A percentile compares a stretch with the other conserved stretches of the same genome.
These are phyloP conservation scores for Phytophthora citricola DNA, from an alignment of 352 stramenopile species.

Conservation along the genomic window DNA sequence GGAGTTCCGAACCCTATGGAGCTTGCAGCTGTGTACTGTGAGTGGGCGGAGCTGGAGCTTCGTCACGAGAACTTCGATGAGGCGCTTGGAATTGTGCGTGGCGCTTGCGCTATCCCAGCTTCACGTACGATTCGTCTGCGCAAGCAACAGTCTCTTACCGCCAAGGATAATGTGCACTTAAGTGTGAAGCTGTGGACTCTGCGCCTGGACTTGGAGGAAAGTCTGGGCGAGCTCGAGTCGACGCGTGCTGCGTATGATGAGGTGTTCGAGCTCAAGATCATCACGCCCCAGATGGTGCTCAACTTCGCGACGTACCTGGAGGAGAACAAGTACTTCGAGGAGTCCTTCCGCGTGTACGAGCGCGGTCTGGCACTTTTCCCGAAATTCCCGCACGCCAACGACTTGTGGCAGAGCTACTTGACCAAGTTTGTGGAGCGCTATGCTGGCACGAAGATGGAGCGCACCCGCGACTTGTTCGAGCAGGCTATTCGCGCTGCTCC, in stretches of 20 bases:
- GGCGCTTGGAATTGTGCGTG: conserved; percentile 90
- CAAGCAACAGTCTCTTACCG: conserved; percentile 57
- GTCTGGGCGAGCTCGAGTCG: conserved; percentile 94
- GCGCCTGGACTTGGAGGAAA: conserved; percentile 98
- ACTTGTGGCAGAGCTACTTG: conserved; percentile 98
- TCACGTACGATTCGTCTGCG: conserved; percentile 55
- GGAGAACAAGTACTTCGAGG: conserved; percentile 98
- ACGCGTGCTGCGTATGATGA: conserved; percentile 96
- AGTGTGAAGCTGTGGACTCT: conserved; percentile 97
- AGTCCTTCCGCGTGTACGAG: conserved; percentile 96
- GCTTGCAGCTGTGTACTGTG: conserved; percentile 94
- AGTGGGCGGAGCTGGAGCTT: conserved; percentile 97
- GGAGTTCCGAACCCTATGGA: conserved; percentile 91
- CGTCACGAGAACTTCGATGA: conserved; percentile 95
- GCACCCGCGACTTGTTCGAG: conserved; percentile 97
- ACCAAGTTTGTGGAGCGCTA: conserved; percentile 96
- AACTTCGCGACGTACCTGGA: conserved; percentile 98
- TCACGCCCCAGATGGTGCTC: conserved; percentile 97
- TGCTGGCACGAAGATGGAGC: conserved; percentile 95
- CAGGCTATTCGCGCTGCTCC: conserved; percentile 90
- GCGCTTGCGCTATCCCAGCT: conserved; percentile 73
- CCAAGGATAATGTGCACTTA: conserved; percentile 87
- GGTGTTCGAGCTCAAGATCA: conserved; percentile 96
- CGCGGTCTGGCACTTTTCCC: conserved; percentile 78
- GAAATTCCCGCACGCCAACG: conserved; percentile 94